Conservation (phyloP, 2,329 filamentous ascomycete genomes). For the Alternaria atra region DNA sequence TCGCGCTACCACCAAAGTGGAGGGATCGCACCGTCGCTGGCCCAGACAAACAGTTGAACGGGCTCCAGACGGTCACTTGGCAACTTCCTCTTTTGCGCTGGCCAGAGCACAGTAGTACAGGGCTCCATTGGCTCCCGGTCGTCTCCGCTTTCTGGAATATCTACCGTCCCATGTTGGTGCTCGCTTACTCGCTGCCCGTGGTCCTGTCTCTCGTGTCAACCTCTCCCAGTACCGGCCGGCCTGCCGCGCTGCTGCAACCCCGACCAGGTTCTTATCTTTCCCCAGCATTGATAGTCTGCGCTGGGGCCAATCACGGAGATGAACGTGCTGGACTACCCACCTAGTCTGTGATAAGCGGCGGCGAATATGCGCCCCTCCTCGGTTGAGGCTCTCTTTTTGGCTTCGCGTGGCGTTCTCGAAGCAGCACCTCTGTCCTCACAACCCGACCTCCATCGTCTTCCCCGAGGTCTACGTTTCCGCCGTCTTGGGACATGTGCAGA, state of each 20-base stretch:
- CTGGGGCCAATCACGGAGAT: conserved; percentile 26
- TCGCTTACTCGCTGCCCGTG: conserved; percentile 33
- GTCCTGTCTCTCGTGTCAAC: conserved; percentile 27
- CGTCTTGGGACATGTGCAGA: conserved; percentile 8
- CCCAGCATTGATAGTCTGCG: conserved; percentile 33
- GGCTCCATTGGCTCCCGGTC: conserved; percentile 42
- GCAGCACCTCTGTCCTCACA: conserved; percentile 24
- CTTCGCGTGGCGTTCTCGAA: conserved; percentile 43
- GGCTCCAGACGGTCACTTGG: conserved; percentile 37
- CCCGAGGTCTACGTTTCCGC: conserved; percentile 27
- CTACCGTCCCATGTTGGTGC: conserved; percentile 20
- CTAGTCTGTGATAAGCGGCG: conserved; percentile 48
- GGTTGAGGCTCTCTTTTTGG: conserved; percentile 45
- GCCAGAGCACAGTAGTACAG: conserved; percentile 21
- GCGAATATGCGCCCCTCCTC: conserved; percentile 47
- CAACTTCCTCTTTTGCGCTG: conserved; percentile 49
- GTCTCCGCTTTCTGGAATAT: conserved; percentile 39
- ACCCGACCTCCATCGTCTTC: conserved; percentile 39
- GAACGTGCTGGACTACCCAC: conserved; percentile 22
- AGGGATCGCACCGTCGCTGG: conserved; percentile 36
- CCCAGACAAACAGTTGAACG: conserved; percentile 36
- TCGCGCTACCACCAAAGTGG: conserved; percentile 40
- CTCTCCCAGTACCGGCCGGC: conserved; percentile 24
- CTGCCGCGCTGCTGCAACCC: conserved; percentile 33
- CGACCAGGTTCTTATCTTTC: conserved; percentile 44